Base-by-base conservation (phyloP, 2,329 filamentous ascomycete genomes). In the Xylariales sp. region DNA sequence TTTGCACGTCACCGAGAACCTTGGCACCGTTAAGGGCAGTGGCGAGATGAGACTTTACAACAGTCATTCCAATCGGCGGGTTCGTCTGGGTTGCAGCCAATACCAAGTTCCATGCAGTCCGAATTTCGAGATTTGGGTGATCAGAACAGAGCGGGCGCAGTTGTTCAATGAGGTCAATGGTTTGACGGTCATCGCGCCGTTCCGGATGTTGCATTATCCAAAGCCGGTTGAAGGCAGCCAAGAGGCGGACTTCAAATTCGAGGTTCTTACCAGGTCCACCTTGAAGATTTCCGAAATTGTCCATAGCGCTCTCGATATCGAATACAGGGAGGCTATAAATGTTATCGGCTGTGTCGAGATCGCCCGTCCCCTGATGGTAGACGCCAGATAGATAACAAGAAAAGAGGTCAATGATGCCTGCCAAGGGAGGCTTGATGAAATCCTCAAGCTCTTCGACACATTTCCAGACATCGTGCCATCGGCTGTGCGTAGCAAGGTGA, bases 31-130 rank as follows among this genome's bases (percentile, higher is more conserved):
- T 73, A 29, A 95, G 73, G 3, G 88, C 85, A 27, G 74, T 71
- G 43, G 87, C 81, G 38, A 96, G 82, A 52, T 84, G 80, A 28
- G 83, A 76, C 61, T 95, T 96, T 40, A 85, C 82, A 44, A 84
- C 78, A 42, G 87, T 81, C 44, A 93, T 83, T 18, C 83, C 77
- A 34, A 70, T 76, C 50, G 64, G 78, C 56, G 67, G 83, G 53
- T 74, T 70, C 2, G 77, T 79, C 33, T 73, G 65, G 5, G 85
- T 73, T 3, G 83, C 79, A 5, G 88, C 84, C 47, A 81, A 74
- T 40, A 91, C 74, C 10, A 95, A 74, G 53, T 85, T 79, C 66
- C 84, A 91, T 1, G 87, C 87, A 21, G 85, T 83, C 45, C 78
- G 76, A 40, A 96, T 81, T 51, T 90, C 84, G 50, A 77, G 73